Evolutionary conservation across 2,329 filamentous ascomycete genomes (phyloP), one percentile per base, ranked within the genome.

Genomic region (Penicillium sp.): DNA sequence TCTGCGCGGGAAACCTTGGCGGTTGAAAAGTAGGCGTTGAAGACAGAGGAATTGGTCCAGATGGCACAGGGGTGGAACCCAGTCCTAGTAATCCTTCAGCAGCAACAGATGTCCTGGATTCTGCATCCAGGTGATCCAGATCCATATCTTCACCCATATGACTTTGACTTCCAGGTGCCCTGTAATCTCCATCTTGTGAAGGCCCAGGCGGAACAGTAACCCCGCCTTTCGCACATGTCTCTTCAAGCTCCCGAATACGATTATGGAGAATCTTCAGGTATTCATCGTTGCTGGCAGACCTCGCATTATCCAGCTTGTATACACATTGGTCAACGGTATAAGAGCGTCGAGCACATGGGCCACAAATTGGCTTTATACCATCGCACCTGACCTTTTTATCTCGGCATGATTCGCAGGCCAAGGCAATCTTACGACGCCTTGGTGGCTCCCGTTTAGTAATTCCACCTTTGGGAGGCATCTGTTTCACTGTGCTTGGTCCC

Each of bases 301-400:
- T 64, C 7, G 65, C 64, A 54, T 69, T 71, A 4, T 66, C 64
- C 2, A 63, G 52, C 21, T 60, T 70, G 56, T 73, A 74, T 8
- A 70, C 56, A 44, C 71, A 73, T n/a, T 60, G 62, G 29, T 67
- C 61, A 6, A 68, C 53, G 3, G 55, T 52, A 24, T 68, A 59
- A 2, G 61, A 62, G 12, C 70, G 65, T 12, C 65, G 64, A 37
- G 58, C 58, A 45, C 72, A 75, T 2, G 68, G 66, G n/a, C 66
- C 69, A 57, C 72, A 75, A 12, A 74, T 67, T 22, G 72, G 72
- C 54, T 72, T 73, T n/a, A 48, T 60, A 19, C 71, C 71, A 53
- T 74, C 71, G 47, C 71, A 74, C 1, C 69, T 65, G 5, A 68
- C 60, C 53, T 74, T 74, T 41, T 69, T 67, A 45, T 69, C 65